A percentile compares a stretch with the other conserved stretches of the same genome.
phyloP scores from a whole-genome alignment of 257 asterid genomes.

The Nicotiana tabacum region DNA sequence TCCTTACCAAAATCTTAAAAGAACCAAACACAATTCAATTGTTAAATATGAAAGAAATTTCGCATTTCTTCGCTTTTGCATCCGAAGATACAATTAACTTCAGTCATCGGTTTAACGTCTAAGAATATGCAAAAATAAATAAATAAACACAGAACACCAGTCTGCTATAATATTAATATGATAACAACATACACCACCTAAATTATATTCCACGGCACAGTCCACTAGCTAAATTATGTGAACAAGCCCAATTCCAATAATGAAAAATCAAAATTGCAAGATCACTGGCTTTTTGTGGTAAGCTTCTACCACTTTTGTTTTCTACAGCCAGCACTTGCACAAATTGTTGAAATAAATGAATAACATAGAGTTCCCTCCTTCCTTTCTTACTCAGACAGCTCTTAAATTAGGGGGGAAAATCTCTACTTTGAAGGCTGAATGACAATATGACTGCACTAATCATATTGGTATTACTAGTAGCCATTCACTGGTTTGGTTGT shows the following conservation, averaged over 20 bases:
- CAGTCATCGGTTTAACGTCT: too few relatives aligned
- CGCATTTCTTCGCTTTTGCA: too few relatives aligned
- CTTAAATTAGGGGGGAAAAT: background rate
- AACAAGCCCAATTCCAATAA: background rate
- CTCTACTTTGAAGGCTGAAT: background rate
- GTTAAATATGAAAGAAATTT: too few relatives aligned
- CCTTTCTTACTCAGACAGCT: background rate
- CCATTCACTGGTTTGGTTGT: constrained; percentile 31
- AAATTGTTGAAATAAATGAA: background rate
- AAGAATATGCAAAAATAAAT: too few relatives aligned
- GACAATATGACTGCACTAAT: background rate
- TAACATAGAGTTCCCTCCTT: too few relatives aligned
- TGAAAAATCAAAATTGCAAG: background rate
- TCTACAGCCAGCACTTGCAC: background rate
- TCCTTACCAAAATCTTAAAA: too few relatives aligned
- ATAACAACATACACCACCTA: background rate
- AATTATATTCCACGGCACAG: background rate
- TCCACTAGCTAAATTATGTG: background rate
- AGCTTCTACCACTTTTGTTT: background rate
- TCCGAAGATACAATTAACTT: too few relatives aligned
- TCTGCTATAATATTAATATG: too few relatives aligned
- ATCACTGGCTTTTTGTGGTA: background rate
- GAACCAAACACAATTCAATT: too few relatives aligned
- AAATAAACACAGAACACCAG: too few relatives aligned
- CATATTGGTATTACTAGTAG: constrained; percentile 2